Base-by-base conservation (phyloP, 2,329 filamentous ascomycete genomes). In the Claviceps capensis region DNA sequence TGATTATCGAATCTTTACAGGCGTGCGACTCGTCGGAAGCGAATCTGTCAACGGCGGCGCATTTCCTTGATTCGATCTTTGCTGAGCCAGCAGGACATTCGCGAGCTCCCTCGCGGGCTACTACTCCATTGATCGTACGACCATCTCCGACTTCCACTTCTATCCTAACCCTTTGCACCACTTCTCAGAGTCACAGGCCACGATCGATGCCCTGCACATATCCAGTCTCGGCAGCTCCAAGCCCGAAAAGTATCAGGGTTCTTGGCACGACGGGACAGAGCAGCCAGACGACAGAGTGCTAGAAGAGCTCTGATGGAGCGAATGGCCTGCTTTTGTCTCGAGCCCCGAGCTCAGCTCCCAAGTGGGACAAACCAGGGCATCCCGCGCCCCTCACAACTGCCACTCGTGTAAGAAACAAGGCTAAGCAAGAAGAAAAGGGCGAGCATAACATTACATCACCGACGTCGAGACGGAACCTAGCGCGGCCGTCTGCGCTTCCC, bases 1-100 rank as follows among this genome's bases (percentile, higher is more conserved):
- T 78, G 1, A 75, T 86, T 5, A 82, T 93, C 57, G 76, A 85
- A 1, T 90, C 88, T 1, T 74, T 96, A 13, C 80, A 81, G 50
- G 77, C 81, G 2, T 83, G 86, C 41, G 91, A 97, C 66, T 71
- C 82, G 1, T 90, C 88, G 1, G 91, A 97, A 65, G 85, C 88
- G 5, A 78, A 82, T 52, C 73, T 97, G 41, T 81, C 83, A 58
- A 76, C 83, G 0, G 89, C 89, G 2, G 73, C 82, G 2, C 73
- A 79, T 16, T 96, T 91, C 65, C 75, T 96, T 52, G 90, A 96
- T 52, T 79, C 76, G 5, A 77, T 88, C 16, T 95, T 86, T 63
- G 77, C 79, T 49, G 89, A 94, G 53, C 66, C 70, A 4, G 61
- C 70, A 57, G 75, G 71, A 56, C 72, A 77, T 53, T 78, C 76